A percentile compares a stretch with the other conserved stretches of the same genome.
phyloP scores from a whole-genome alignment of 23 red algal species.

The Gracilaria domingensis region DNA sequence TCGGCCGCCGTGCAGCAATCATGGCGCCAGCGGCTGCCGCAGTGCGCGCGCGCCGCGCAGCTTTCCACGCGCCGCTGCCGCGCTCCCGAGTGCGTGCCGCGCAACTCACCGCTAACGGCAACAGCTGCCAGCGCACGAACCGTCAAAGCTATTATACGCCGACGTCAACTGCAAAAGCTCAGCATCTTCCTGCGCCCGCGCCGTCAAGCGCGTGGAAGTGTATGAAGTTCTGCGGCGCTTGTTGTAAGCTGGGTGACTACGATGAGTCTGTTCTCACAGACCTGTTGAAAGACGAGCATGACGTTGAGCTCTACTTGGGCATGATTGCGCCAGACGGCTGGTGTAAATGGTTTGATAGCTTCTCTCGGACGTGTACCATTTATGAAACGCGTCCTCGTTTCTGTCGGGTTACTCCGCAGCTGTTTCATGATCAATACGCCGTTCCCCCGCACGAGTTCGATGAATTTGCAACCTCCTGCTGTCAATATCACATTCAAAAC shows the following conservation, averaged over 20 bases:
- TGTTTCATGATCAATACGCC: constrained; percentile 66
- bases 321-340: constrained; percentile 67
- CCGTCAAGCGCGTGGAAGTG: constrained; percentile 40
- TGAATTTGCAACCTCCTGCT: constrained; percentile 56
- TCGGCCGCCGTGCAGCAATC: too few species aligned
- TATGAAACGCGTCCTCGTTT: constrained; percentile 65
- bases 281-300: constrained; percentile 31
- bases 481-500: constrained; percentile 63
- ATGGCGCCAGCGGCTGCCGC: too few species aligned
- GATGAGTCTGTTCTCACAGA: constrained; percentile 14
- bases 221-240: constrained; percentile 73
- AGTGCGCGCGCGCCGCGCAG: neutral
- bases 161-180: neutral
- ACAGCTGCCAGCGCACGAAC: too few species aligned
- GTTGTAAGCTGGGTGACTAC: constrained; percentile 64
- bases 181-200: neutral
- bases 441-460: constrained; percentile 33
- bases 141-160: neutral
- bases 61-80: neutral
- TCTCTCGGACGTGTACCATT: constrained; percentile 48
- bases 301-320: constrained; percentile 59
- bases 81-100: neutral
- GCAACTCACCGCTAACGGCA: neutral
- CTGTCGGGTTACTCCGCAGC: constrained; percentile 61
- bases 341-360: constrained; percentile 67